Evolutionary conservation across 225 moss, liverwort and hornwort species (phyloP).

Genomic region (Antitrichia curtipendula): DNA sequence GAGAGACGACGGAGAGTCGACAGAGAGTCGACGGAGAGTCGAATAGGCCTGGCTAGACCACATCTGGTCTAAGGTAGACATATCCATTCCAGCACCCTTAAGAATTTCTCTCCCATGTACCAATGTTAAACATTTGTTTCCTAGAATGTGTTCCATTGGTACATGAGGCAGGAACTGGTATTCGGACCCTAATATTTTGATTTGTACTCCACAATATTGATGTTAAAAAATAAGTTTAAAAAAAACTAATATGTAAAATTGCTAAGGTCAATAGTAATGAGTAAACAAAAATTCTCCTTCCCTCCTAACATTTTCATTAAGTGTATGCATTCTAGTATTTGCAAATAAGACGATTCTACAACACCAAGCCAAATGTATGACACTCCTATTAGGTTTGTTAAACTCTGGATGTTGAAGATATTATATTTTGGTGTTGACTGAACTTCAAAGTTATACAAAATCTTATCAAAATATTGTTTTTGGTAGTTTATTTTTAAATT

Average conservation of each 20-base stretch:
- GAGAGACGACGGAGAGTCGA: neutral
- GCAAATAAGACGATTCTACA: neutral
- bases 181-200: neutral
- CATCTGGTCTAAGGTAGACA: neutral
- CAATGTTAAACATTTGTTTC: neutral
- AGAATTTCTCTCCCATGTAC: too few species aligned
- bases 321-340: neutral
- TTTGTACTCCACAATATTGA: neutral
- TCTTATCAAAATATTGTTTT: neutral
- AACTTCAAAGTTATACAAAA: neutral
- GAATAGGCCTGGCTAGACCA: too few species aligned
- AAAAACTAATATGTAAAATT: neutral
- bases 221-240: neutral
- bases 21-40: neutral
- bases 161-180: neutral
- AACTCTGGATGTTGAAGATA: fast-evolving
- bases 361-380: neutral
- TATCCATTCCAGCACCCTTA: neutral
- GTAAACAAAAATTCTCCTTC: neutral
- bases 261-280: neutral
- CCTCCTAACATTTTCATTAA: neutral
- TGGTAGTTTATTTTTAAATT: too few species aligned
- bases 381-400: neutral
- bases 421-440: fast-evolving
- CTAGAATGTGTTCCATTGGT: neutral